Percentiles rank a stretch among this genome's conserved stretches.
Conservation (phyloP, 225 moss, liverwort and hornwort genomes). For the Takakia lepidozioides region DNA sequence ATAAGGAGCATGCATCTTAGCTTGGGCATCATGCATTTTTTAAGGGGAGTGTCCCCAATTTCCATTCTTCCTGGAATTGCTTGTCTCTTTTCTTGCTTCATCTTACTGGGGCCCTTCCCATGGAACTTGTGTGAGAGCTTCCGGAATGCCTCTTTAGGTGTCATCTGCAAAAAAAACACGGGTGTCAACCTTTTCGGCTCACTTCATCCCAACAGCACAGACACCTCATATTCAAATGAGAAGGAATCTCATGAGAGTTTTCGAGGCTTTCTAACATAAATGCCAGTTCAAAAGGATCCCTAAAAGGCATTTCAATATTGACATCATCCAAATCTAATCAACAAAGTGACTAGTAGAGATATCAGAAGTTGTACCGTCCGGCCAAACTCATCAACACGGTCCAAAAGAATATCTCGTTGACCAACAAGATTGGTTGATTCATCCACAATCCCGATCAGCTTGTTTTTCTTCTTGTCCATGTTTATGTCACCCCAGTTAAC, state of each 20-base stretch:
- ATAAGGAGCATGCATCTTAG: conserved; percentile 80
- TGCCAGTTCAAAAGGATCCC: too few species aligned
- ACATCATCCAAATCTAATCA: background rate
- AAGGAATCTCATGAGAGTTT: too few species aligned
- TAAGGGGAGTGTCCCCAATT: conserved; percentile 93
- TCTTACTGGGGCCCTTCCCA: conserved; percentile 96
- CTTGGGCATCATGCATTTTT: conserved; percentile 97
- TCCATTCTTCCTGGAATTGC: conserved; percentile 92
- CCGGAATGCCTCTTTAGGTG: conserved; percentile 98
- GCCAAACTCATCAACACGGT: conserved; percentile 96
- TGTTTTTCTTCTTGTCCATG: conserved; percentile 99
- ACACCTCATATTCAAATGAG: too few species aligned
- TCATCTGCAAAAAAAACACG: conserved; percentile 56
- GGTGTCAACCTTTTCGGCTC: too few species aligned
- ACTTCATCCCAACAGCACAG: too few species aligned
- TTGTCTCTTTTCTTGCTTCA: conserved; percentile 99
- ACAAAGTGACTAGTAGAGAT: background rate
- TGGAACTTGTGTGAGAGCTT: conserved; percentile 99
- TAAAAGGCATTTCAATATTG: too few species aligned
- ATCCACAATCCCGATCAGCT: conserved; percentile 90
- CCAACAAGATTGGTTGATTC: conserved; percentile 92
- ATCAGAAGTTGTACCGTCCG: conserved; percentile 59
- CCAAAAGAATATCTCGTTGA: conserved; percentile 88
- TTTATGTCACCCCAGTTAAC: conserved; percentile 98
- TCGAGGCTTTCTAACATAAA: too few species aligned